Base-by-base conservation (phyloP, 1,139 yeast genomes). In the Yamadazyma siamensis region DNA sequence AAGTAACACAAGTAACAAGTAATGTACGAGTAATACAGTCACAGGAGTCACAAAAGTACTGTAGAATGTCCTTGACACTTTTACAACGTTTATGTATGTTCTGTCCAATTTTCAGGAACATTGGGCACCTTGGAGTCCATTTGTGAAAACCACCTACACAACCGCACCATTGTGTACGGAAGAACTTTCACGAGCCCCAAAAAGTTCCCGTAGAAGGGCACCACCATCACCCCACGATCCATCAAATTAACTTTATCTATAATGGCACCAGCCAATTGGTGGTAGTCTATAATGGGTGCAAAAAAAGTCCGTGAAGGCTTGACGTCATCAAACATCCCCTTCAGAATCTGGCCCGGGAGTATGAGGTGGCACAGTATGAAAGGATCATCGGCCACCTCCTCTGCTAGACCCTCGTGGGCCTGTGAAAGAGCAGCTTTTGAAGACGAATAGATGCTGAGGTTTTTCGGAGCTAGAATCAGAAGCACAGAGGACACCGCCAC, bases 401-500 rank as follows among this genome's bases (percentile, higher is more conserved):
- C 70, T 1, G 70, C 50, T 26, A 79, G 47, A 0, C 83, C 70
- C 38, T 81, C 86, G 41, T 79, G 81, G 3, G 77, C 48, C 41
- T 78, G 76, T 5, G 72, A 63, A 13, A 73, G 42, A 0, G 86
- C 77, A 1, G 86, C 78, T 48, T 84, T 84, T 9, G 86, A 63
- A 0, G 83, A 79, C 0, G 86, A 70, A 49, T 81, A 83, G 3
- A 74, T 50, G 2, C 87, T 72, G 8, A 83, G 67, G 41, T 77
- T 74, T 8, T 71, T 71, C 0, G 96, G 94, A 0, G 89, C 82
- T 13, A 84, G 60, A 4, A 71, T 59, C 0, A 94, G 95, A 17
- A 87, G 55, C 0, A 83, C 72, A 2, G 94, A 83, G 1, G 94
- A 71, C 2, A 87, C 53, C 2, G 79, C 71, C 7, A 85, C 77